phyloP scores from a whole-genome alignment of 306 rosid species.

The Quercus variabilis region DNA sequence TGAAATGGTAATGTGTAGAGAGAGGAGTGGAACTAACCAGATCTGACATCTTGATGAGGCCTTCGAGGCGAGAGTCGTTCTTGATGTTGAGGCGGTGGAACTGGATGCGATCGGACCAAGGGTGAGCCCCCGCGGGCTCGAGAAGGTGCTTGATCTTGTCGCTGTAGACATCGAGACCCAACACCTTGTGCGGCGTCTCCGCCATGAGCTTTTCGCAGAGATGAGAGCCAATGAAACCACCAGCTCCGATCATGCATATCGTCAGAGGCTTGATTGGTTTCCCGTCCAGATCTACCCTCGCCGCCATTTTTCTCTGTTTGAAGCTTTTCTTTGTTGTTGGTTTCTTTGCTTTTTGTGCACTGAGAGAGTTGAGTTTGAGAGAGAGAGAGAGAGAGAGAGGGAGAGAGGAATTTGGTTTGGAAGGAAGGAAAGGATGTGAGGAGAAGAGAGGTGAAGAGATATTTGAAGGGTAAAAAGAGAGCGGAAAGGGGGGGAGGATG shows the following conservation, averaged over 20 bases:
- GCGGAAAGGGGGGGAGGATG: background rate
- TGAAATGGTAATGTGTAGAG: background rate
- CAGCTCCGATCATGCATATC: slow-evolving; percentile 95
- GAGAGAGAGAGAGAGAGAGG: background rate
- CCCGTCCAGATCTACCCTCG: slow-evolving; percentile 77
- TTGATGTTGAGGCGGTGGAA: slow-evolving; percentile 94
- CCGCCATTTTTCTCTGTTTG: slow-evolving; percentile 7
- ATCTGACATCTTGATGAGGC: slow-evolving; percentile 88
- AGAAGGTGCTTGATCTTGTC: slow-evolving; percentile 90
- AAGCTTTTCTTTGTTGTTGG: background rate
- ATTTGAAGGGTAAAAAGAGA: background rate
- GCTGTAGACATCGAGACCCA: slow-evolving; percentile 76
- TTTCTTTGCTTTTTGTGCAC: background rate
- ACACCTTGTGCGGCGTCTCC: slow-evolving; percentile 78
- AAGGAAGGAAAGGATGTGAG: background rate
- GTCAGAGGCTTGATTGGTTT: slow-evolving; percentile 71
- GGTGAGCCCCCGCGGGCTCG: slow-evolving; percentile 51
- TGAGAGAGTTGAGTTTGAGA: background rate
- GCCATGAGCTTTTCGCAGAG: slow-evolving; percentile 81
- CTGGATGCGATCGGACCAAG: slow-evolving; percentile 76
- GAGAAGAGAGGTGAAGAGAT: background rate
- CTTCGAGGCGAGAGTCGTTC: slow-evolving; percentile 83
- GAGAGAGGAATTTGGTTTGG: background rate
- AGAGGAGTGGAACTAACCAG: slow-evolving; percentile 61
- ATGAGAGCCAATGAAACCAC: slow-evolving; percentile 93